These are phyloP conservation scores for Monilinia fructicola DNA, from an alignment of 2,329 filamentous ascomycete species.

Conservation along the genomic window DNA sequence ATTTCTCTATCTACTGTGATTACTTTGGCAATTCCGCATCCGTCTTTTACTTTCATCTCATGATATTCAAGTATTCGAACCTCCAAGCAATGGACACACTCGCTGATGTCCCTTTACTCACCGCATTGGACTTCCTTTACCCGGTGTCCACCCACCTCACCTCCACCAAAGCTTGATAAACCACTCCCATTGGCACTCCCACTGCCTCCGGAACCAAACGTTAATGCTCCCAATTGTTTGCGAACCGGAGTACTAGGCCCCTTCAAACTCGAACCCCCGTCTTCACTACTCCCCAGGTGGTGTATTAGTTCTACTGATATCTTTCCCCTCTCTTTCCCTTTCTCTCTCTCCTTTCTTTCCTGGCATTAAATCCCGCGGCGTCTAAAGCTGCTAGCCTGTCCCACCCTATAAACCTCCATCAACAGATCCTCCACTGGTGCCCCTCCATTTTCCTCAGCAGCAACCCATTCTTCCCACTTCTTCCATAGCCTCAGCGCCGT, in stretches of 20 bases:
- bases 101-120: not conserved
- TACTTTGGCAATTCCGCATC: not conserved
- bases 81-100: not conserved
- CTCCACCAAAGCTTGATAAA: constrained; percentile 12
- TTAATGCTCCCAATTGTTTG: constrained; percentile 8
- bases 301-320: constrained; percentile 52
- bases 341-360: constrained; percentile 45
- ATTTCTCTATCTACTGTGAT: not conserved
- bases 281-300: constrained; percentile 44
- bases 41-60: constrained; percentile 6
- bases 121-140: constrained; percentile 21
- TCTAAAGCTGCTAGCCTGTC: constrained; percentile 56
- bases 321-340: constrained; percentile 47
- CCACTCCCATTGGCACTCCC: constrained; percentile 15
- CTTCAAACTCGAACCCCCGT: constrained; percentile 1
- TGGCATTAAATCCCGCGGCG: constrained; percentile 47
- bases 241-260: constrained; percentile 23
- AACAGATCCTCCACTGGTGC: constrained; percentile 81
- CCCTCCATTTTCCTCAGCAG: constrained; percentile 58
- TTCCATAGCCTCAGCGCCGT: constrained; percentile 86
- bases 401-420: constrained; percentile 78
- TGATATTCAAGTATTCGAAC: not conserved
- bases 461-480: constrained; percentile 78
- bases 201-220: constrained; percentile 14
- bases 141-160: constrained; percentile 15